Conservation (phyloP, 768 basidiomycete genomes). For the Rickenella mellea region DNA sequence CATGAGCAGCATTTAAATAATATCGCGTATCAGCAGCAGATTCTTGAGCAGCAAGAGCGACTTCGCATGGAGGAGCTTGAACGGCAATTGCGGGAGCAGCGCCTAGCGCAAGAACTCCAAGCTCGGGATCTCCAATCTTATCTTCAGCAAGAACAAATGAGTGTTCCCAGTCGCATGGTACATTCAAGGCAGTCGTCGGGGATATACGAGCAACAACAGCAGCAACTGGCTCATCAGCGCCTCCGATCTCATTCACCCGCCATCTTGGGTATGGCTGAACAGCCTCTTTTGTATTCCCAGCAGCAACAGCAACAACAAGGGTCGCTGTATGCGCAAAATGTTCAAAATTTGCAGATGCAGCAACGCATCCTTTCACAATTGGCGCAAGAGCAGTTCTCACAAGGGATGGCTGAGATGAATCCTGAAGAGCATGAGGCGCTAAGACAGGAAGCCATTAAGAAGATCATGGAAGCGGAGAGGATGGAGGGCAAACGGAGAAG, state of each 20-base stretch:
- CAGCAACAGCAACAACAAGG: constrained; percentile 46
- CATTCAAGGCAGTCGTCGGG: constrained; percentile 10
- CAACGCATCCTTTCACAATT: constrained; percentile 71
- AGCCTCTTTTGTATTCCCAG: constrained; percentile 31
- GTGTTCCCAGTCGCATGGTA: constrained; percentile 1
- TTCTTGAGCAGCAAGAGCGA: constrained; percentile 56
- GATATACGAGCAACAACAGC: constrained; percentile 12
- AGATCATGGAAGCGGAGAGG: constrained; percentile 85
- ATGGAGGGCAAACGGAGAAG: constrained; percentile 79
- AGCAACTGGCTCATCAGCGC: constrained; percentile 26
- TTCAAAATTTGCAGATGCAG: constrained; percentile 65
- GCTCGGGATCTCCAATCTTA: constrained; percentile 24
- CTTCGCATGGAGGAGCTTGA: constrained; percentile 57
- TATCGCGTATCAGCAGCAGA: constrained; percentile 24
- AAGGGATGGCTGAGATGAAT: constrained; percentile 25
- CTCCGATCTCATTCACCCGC: constrained; percentile 27
- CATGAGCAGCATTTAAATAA: constrained; percentile 20
- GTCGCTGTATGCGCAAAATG: no score
- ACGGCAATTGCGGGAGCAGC: constrained; percentile 47
- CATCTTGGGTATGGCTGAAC: constrained; percentile 18
- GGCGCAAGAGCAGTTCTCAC: constrained; percentile 59
- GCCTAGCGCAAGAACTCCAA: constrained; percentile 31
- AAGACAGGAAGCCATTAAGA: constrained; percentile 70
- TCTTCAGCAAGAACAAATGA: constrained; percentile 16
- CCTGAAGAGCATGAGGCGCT: constrained; percentile 39